phyloP scores from a whole-genome alignment of 164 flowering plant species.

The Berberis thunbergii region DNA sequence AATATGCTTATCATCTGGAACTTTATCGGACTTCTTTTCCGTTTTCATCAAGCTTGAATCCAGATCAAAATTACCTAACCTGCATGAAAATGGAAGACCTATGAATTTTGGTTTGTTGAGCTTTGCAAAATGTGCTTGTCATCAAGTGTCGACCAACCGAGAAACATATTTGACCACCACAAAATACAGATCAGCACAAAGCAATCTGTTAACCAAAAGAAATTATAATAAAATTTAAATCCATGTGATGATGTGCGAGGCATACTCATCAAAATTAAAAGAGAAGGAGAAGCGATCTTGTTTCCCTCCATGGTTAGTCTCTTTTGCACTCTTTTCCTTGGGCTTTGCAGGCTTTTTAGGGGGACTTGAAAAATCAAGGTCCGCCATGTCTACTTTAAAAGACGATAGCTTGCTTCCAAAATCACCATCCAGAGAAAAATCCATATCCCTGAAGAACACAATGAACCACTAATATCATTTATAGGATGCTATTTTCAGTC shows the following conservation, averaged over 20 bases:
- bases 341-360: slow-evolving; percentile 37
- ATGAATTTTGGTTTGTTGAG: background rate
- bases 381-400: slow-evolving; percentile 75
- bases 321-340: slow-evolving; percentile 36
- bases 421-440: slow-evolving; percentile 67
- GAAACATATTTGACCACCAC: background rate
- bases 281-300: slow-evolving; percentile 41
- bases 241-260: background rate
- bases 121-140: background rate
- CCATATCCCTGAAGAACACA: slow-evolving; percentile 60
- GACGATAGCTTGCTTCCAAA: slow-evolving; percentile 75
- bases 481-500: background rate
- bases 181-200: background rate
- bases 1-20: slow-evolving; percentile 9
- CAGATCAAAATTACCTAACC: slow-evolving; percentile 54
- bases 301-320: slow-evolving; percentile 32
- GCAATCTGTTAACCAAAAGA: too few species aligned
- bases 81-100: slow-evolving; percentile 11
- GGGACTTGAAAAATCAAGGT: slow-evolving; percentile 68
- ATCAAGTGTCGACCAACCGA: background rate
- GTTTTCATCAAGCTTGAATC: slow-evolving; percentile 31
- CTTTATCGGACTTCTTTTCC: slow-evolving; percentile 25
- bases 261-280: slow-evolving; percentile 78
- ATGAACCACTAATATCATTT: slow-evolving; percentile 6
- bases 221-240: too few species aligned